Conservation (phyloP, 2,329 filamentous ascomycete species). For the Colletotrichum simmondsii region DNA sequence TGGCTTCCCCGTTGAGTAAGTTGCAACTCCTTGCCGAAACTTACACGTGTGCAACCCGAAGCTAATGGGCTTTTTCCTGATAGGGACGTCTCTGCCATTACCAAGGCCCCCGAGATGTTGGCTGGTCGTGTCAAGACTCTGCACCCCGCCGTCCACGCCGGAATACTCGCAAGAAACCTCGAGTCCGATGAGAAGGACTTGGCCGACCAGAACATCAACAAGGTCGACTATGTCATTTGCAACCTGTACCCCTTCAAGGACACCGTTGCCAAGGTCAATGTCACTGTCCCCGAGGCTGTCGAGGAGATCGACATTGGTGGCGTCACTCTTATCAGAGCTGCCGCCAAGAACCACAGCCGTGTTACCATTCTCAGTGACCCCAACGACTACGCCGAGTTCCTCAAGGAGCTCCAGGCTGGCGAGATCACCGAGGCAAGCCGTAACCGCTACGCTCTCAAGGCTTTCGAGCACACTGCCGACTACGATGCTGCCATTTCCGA, state of each 20-base stretch:
- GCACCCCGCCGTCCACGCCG: conserved; percentile 90
- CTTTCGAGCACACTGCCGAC: conserved; percentile 97
- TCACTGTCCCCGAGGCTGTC: conserved; percentile 95
- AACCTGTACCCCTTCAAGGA: conserved; percentile 99
- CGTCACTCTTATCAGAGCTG: conserved; percentile 94
- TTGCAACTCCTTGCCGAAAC: conserved; percentile 31
- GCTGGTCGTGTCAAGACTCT: conserved; percentile 89
- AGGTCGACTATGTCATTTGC: conserved; percentile 96
- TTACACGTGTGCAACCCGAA: neutral
- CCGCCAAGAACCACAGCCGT: conserved; percentile 96
- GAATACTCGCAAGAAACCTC: conserved; percentile 93
- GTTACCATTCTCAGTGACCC: conserved; percentile 98
- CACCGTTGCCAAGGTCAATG: conserved; percentile 95
- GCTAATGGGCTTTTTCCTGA: neutral
- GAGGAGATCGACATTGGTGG: conserved; percentile 99
- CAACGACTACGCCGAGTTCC: conserved; percentile 91
- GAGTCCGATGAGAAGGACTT: conserved; percentile 97
- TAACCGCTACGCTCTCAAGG: conserved; percentile 93
- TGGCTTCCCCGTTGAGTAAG: conserved; percentile 93
- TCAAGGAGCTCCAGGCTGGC: conserved; percentile 88
- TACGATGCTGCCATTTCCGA: conserved; percentile 95
- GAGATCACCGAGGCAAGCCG: conserved; percentile 88
- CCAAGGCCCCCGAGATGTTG: conserved; percentile 96
- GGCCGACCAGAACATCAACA: conserved; percentile 92
- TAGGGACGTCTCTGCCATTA: conserved; percentile 97